These are phyloP conservation scores for Ilyonectria robusta DNA, from an alignment of 2,329 filamentous ascomycete genomes.

Conservation along the genomic window DNA sequence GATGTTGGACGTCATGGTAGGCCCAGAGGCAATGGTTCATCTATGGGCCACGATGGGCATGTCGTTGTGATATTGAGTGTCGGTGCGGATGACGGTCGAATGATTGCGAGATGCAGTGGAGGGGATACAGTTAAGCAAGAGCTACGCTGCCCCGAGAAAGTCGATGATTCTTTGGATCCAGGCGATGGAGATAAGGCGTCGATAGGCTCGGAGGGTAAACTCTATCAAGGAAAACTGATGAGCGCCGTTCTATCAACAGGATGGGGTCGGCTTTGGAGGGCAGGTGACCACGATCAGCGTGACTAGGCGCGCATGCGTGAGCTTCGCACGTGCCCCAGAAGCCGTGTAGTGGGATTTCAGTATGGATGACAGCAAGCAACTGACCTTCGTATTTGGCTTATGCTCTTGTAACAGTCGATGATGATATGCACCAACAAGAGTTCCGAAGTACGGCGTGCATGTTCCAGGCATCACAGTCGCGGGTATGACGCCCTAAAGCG, in stretches of 20 bases:
- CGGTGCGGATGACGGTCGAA: neutral
- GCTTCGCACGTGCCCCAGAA: conserved; percentile 15
- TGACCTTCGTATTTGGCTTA: neutral
- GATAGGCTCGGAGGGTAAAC: neutral
- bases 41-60: conserved; percentile 30
- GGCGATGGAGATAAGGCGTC: neutral
- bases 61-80: conserved; percentile 26
- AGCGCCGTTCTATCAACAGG: neutral
- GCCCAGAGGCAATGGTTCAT: conserved; percentile 27
- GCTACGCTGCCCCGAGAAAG: neutral
- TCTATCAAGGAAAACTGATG: neutral
- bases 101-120: neutral
- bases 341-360: neutral
- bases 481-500: conserved; percentile 48
- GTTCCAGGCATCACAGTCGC: conserved; percentile 43
- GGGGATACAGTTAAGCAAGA: neutral
- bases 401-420: neutral
- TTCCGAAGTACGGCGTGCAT: conserved; percentile 13
- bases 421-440: neutral
- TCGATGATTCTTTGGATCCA: neutral
- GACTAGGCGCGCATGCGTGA: conserved; percentile 43
- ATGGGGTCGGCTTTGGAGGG: conserved; percentile 1
- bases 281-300: conserved; percentile 44
- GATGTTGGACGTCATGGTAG: conserved; percentile 62
- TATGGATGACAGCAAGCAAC: neutral